phyloP scores from a whole-genome alignment of 2,329 filamentous ascomycete genomes.

The Septoria petroselini region DNA sequence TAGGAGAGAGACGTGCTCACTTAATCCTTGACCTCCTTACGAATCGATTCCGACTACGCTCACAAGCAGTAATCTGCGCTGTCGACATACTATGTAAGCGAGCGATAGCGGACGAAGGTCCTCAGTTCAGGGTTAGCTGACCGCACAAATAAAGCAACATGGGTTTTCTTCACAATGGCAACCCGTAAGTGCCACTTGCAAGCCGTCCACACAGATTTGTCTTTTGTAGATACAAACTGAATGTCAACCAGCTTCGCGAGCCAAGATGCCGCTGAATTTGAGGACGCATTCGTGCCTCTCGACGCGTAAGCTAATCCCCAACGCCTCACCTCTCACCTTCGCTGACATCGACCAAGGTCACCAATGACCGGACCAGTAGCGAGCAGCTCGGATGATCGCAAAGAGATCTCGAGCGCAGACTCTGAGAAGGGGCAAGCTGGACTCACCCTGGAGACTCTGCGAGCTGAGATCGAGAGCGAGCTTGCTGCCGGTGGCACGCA shows the following conservation, averaged over 20 bases:
- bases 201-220: no score
- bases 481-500: constrained; percentile 56
- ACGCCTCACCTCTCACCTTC: not conserved
- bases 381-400: not conserved
- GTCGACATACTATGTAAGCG: no score
- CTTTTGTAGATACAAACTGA: no score
- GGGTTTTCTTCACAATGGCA: not conserved
- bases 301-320: constrained; percentile 31
- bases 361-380: not conserved
- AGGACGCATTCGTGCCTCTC: constrained; percentile 52
- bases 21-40: no score
- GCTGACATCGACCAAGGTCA: not conserved
- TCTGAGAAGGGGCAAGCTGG: constrained; percentile 12
- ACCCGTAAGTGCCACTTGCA: constrained; percentile 5
- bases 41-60: no score
- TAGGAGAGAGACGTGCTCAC: no score
- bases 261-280: constrained; percentile 51
- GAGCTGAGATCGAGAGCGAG: constrained; percentile 64
- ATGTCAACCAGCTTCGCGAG: constrained; percentile 47
- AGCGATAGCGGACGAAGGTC: no score
- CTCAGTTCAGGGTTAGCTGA: no score
- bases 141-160: not conserved
- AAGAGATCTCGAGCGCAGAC: not conserved
- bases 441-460: constrained; percentile 63
- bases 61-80: no score